Conservation (phyloP, 305 asterid genomes). For the Caryopteris hybrid region DNA sequence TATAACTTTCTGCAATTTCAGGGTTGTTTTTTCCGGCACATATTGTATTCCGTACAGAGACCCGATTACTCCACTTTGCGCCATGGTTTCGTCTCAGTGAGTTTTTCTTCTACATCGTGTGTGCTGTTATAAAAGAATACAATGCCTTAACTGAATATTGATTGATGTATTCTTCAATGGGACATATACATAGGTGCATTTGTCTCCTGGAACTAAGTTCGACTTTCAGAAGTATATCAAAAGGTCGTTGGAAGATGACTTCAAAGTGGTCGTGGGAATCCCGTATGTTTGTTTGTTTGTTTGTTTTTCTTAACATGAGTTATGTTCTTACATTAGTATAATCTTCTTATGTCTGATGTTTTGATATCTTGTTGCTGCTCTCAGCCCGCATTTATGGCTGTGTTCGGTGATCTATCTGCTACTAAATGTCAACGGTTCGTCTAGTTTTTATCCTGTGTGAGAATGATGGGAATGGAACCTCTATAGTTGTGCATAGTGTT, state of each 20-base stretch:
- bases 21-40: constrained; percentile 85
- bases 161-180: not conserved
- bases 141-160: too few species aligned
- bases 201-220: constrained; percentile 77
- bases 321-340: not conserved
- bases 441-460: not conserved
- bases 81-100: constrained; percentile 87
- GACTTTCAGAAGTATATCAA: constrained; percentile 76
- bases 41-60: constrained; percentile 71
- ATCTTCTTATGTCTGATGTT: not conserved
- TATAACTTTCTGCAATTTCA: constrained; percentile 16
- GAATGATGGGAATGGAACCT: too few species aligned
- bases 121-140: not conserved
- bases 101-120: constrained; percentile 10
- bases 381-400: constrained; percentile 72
- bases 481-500: too few species aligned
- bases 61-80: constrained; percentile 87
- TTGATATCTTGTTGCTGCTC: constrained; percentile 10
- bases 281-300: constrained; percentile 35
- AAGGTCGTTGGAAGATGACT: constrained; percentile 82
- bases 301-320: not conserved
- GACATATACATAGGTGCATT: constrained; percentile 43
- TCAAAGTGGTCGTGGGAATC: constrained; percentile 75
- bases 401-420: constrained; percentile 71
- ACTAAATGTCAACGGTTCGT: constrained; percentile 58